Base-by-base conservation (phyloP, 2,329 filamentous ascomycete genomes). In the Arachnomyces sp. region DNA sequence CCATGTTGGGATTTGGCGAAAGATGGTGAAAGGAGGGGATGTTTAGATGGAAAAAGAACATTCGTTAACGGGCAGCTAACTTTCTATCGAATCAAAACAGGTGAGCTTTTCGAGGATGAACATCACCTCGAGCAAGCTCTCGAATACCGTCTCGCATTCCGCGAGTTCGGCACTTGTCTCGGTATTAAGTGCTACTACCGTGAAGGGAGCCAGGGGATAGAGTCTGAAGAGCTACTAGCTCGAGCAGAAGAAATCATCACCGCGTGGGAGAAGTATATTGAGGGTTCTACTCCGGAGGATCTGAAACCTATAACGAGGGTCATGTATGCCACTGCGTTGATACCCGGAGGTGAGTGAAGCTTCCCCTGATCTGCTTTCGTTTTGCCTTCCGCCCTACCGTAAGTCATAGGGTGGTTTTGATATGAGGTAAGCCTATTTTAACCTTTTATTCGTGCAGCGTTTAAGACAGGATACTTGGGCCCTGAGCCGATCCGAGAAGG, bases 251-350 rank as follows among this genome's bases (percentile, higher is more conserved):
- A 52, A 2, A 64, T 68, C 33, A 48, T 65, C 30, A 48, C 53
- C 4, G 53, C 53, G 7, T 66, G 64, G 63, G 57, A 65, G 38
- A 56, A 61, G 7, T 59, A 61, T 39, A 62, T 62, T 34, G 45
- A 54, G 15, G 48, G 49, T 12, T 47, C 59, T 14, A 54, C 64
- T 1, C 58, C 65, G 11, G 52, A 64, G 3, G 71, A 73, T 34
- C 49, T 78, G 46, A 57, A 62, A 33, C 73, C 74, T 0, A 78
- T 78, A 31, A 76, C 72, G 3, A 55, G 65, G 15, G 73, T 73
- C 30, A 78, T 78, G 74, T 77, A 75, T 58, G 71, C 74, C 11
- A 62, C 73, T 3, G 73, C 73, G 28, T 48, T 78, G 47, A 65
- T 74, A 36, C 71, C 73, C 3, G 74, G 74, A 48, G 71, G 74